Evolutionary conservation across 1,284 basidiomycete genomes (phyloP).

Genomic region (Melampsora americana): DNA sequence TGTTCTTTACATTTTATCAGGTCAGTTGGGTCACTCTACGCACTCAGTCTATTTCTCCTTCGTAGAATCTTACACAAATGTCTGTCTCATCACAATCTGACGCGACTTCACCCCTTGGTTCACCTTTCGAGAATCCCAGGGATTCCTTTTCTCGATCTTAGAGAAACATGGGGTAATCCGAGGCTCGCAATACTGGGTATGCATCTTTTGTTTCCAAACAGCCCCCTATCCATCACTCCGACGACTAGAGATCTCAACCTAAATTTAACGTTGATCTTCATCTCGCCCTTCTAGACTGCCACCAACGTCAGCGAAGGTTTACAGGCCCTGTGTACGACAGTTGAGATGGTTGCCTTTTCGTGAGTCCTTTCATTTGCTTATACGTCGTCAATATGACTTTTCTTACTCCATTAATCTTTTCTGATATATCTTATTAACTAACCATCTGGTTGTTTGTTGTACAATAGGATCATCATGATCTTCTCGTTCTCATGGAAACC

Average conservation of each 20-base stretch:
- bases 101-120: not conserved
- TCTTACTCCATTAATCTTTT: too few relatives aligned
- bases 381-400: not conserved
- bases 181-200: slow-evolving; percentile 31
- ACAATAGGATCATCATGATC: slow-evolving; percentile 28
- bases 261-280: not conserved
- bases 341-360: slow-evolving; percentile 41
- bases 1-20: slow-evolving; percentile 63
- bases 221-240: not conserved
- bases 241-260: too few relatives aligned
- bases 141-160: slow-evolving; percentile 36
- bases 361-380: not conserved
- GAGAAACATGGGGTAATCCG: slow-evolving; percentile 34
- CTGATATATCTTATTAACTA: not conserved
- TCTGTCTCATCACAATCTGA: not conserved
- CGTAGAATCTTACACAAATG: not conserved
- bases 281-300: not conserved
- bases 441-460: not conserved
- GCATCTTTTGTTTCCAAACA: not conserved
- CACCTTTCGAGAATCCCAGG: not conserved
- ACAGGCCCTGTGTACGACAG: slow-evolving; percentile 37
- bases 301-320: slow-evolving; percentile 41
- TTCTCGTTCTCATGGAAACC: slow-evolving; percentile 30
- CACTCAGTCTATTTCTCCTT: not conserved
- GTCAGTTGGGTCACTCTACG: slow-evolving; percentile 33